Evolutionary conservation across 78 protist genomes (phyloP).

Genomic region (Guillardia theta): DNA sequence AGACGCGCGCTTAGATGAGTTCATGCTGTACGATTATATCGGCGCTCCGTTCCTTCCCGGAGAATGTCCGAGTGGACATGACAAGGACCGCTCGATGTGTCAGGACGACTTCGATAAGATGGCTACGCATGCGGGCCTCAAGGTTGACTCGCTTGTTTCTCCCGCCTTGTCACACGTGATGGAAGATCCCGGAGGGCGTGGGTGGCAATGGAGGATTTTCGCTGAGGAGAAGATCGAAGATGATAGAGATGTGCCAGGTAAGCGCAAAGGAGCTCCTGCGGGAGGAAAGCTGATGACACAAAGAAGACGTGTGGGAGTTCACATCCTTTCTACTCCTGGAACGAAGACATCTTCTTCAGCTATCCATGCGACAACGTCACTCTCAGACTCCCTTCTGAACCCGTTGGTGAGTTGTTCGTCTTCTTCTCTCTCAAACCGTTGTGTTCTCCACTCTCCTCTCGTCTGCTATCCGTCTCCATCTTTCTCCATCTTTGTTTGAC

Average conservation of each 20-base stretch:
- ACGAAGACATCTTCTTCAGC: slow-evolving; percentile 8
- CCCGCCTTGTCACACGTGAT: background rate
- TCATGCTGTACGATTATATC: background rate
- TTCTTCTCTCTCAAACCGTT: background rate
- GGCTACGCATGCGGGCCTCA: background rate
- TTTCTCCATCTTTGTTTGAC: background rate
- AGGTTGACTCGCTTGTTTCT: background rate
- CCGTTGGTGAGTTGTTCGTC: background rate
- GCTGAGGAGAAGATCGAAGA: background rate
- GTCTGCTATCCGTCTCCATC: background rate
- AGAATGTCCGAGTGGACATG: background rate
- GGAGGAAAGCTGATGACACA: background rate
- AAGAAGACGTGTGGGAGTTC: background rate
- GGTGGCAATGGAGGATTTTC: background rate
- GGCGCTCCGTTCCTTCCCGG: background rate
- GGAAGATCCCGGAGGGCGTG: background rate
- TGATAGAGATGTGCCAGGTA: background rate
- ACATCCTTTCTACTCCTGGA: background rate
- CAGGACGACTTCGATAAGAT: slow-evolving; percentile 1
- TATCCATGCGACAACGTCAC: background rate
- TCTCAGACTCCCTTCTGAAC: background rate
- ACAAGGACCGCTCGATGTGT: background rate
- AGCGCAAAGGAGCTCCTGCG: background rate
- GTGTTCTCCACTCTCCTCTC: background rate
- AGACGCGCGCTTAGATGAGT: background rate